Base-by-base conservation (phyloP, 306 rosid species). In the Cucurbita ficifolia region DNA sequence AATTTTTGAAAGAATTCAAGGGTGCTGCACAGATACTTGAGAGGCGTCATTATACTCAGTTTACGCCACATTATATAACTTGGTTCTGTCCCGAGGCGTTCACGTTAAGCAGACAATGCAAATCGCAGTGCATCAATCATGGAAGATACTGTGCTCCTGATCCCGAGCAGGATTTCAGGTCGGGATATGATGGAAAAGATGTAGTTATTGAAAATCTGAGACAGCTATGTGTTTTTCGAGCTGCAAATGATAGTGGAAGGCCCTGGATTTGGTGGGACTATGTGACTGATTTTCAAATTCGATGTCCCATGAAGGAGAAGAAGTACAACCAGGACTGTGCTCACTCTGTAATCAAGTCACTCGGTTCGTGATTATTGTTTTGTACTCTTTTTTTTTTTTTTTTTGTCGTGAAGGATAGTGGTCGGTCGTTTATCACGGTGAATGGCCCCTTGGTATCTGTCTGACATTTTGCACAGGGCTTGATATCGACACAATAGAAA, bases 201-300 rank as follows among this genome's bases (percentile, higher is more conserved):
- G 96, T 94, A 77, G 98, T 94, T 79, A 19, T 86, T 77, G 98
- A 94, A 84, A 94, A 94, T 84, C 82, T 94, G 71, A 87, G 98
- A 86, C 98, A 94, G 88, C 84, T 94, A 6, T 94, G 98, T 76
- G 97, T 90, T 80, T 89, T 68, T 75, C 90, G 79, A 85, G 98
- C 87, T 67, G 97, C 89, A 35, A 94, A 87, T 76, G 87, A 90
- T 77, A 75, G 88, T 68, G 84, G 76, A 57, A 94, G 85, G 86
- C 88, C 98, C 78, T 94, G 98, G 98, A 82, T 82, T 56, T 94
- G 97, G 97, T 94, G 98, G 98, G 97, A 94, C 79, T 94, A 94
- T 72, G 97, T 90, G 56, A 94, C 97, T 51, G 98, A 94, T 79
- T 94, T 94, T 82, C 98, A 89, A 87, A 90, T 90, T 79, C 86